phyloP scores from a whole-genome alignment of 2,329 filamentous ascomycete species.

The Sphaerulina musiva region DNA sequence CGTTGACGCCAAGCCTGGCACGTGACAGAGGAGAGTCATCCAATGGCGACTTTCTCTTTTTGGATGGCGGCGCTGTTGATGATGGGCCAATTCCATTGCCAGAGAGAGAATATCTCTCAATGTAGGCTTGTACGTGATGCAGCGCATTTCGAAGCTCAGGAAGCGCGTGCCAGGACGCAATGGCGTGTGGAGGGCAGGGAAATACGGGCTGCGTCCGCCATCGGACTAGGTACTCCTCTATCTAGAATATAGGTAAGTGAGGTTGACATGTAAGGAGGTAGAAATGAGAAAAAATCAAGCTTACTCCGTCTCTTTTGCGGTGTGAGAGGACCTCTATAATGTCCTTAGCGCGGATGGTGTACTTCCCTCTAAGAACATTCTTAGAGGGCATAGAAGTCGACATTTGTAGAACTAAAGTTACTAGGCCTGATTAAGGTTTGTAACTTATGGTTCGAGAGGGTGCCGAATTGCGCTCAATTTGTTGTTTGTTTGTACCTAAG shows the following conservation, averaged over 20 bases:
- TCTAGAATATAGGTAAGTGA: constrained; percentile 13
- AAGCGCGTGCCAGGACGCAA: constrained; percentile 42
- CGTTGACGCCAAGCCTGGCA: constrained; percentile 9
- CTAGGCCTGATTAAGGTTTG: background rate
- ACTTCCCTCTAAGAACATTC: constrained; percentile 18
- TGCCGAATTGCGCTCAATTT: background rate
- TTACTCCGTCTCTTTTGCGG: constrained; percentile 25
- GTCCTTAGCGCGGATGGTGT: constrained; percentile 19
- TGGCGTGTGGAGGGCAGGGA: constrained; percentile 19
- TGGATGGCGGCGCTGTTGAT: background rate
- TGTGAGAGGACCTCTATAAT: constrained; percentile 28
- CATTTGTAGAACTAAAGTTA: constrained; percentile 3
- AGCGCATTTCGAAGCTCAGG: constrained; percentile 37
- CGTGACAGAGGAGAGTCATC: constrained; percentile 13
- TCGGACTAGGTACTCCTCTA: constrained; percentile 40
- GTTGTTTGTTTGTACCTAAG: background rate
- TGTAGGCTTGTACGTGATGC: constrained; percentile 39
- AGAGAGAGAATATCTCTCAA: constrained; percentile 21
- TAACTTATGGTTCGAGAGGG: background rate
- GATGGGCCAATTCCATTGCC: constrained; percentile 12
- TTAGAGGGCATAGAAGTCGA: constrained; percentile 3
- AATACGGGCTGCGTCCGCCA: constrained; percentile 31
- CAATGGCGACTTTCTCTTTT: constrained; percentile 28
- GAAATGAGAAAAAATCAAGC: constrained; percentile 1
- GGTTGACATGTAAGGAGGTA: background rate